Conservation (phyloP, 192 early-diverging fungal genomes). For the Helicostylum pulchrum region DNA sequence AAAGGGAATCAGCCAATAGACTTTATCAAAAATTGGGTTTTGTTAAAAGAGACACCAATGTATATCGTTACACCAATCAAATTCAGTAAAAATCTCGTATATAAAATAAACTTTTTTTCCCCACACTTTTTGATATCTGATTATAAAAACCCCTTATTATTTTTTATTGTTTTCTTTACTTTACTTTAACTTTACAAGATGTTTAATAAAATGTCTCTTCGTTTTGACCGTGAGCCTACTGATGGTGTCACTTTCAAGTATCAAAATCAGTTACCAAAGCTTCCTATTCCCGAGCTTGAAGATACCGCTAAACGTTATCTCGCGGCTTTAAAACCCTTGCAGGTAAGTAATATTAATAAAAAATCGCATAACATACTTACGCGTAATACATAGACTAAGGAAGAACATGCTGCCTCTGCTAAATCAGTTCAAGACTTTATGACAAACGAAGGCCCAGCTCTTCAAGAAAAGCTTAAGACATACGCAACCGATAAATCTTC, state of each 20-base stretch:
- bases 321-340: slow-evolving; percentile 47
- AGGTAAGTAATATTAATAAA: slow-evolving; percentile 49
- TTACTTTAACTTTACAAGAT: background rate
- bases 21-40: slow-evolving; percentile 49
- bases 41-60: slow-evolving; percentile 40
- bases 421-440: slow-evolving; percentile 36
- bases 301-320: slow-evolving; percentile 50
- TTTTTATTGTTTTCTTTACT: too few species aligned
- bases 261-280: slow-evolving; percentile 54
- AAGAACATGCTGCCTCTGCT: slow-evolving; percentile 41
- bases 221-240: slow-evolving; percentile 6
- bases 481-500: slow-evolving; percentile 50
- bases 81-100: background rate
- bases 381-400: slow-evolving; percentile 33
- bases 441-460: slow-evolving; percentile 45
- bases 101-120: slow-evolving; percentile 7
- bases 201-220: background rate
- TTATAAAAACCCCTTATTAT: background rate
- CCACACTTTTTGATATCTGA: slow-evolving; percentile 10
- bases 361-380: slow-evolving; percentile 33
- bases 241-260: slow-evolving; percentile 52
- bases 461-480: slow-evolving; percentile 53
- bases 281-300: slow-evolving; percentile 55
- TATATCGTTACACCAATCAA: slow-evolving; percentile 30
- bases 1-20: slow-evolving; percentile 41